Base-by-base conservation (phyloP, 176 grass and related monocot species). In the Phragmites australis region DNA sequence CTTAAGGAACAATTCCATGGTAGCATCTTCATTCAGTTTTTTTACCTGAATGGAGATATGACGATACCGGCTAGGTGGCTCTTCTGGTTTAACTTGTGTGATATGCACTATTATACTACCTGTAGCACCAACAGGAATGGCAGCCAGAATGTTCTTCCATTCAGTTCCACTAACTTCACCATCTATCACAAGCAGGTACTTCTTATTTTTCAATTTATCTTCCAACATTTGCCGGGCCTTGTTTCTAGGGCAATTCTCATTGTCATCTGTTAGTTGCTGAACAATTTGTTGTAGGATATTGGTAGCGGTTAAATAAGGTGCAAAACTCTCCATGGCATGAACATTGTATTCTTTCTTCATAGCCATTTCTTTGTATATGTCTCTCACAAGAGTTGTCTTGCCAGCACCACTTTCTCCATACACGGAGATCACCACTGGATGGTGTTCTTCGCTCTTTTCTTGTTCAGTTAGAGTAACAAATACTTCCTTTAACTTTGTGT, bases 81-180 rank as follows among this genome's bases (percentile, higher is more conserved):
- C 11, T 25, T 32, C 65, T 44, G 39, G 37, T 47, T 32, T 31
- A 6, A 9, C 23, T 48, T 75, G 55, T 40, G 68, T 73, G 26
- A 89, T 75, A 41, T 59, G 81, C 13, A 89, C 47, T 43, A 89
- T n/a, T 69, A 61, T 84, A 6, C 76, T 75, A 19, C 25, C 46
- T 2, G 0, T 23, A 5, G 11, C 0, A 29, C 8, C 14, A 30
- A 7, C 0, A 0, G 49, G 19, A 1, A 76, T 8, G 13, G 1
- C 40, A 16, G 8, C 21, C 5, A 84, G 3, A 58, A 84, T 49
- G 50, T 76, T 3, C 13, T 83, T 83, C 39, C 49, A 83, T 5
- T 65, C 61, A 22, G 48, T 76, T 3, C 61, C 16, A n/a, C 25
- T 75, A 17, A 83, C 72, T 54, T 83, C 71, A 46, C 70, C 81